Conservation (phyloP, 2,329 filamentous ascomycete species). For the Biscogniauxia mediterranea region DNA sequence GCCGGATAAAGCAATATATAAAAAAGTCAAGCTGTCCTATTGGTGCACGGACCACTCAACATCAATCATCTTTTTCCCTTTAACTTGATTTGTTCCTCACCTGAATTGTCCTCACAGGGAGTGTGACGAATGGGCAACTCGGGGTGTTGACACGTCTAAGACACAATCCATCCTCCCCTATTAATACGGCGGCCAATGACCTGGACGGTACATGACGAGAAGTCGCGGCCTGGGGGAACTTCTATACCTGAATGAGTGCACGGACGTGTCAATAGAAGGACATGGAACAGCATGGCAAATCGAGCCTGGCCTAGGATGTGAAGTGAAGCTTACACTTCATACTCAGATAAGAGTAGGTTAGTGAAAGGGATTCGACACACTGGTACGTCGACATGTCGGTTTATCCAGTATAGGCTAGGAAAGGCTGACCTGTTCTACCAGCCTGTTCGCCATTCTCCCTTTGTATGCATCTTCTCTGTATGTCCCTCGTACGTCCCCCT, state of each 20-base stretch:
- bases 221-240: not conserved
- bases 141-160: too few species aligned
- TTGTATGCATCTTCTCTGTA: not conserved
- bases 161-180: too few species aligned
- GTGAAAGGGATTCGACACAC: not conserved
- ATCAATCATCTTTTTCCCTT: too few species aligned
- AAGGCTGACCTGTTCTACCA: too few species aligned
- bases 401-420: too few species aligned
- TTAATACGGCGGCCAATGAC: not conserved
- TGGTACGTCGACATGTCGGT: too few species aligned
- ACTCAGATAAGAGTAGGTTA: not conserved
- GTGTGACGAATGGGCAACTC: not conserved
- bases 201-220: not conserved
- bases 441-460: not conserved
- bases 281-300: conserved; percentile 19
- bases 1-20: too few species aligned
- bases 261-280: conserved; percentile 10
- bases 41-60: too few species aligned
- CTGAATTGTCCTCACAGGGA: not conserved
- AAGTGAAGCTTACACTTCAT: conserved; percentile 6
- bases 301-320: conserved; percentile 1
- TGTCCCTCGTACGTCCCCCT: not conserved
- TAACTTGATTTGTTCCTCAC: not conserved
- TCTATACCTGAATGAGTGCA: not conserved
- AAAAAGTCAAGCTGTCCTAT: too few species aligned